phyloP scores from a whole-genome alignment of 1,284 basidiomycete species.

The Thecaphora frezii region DNA sequence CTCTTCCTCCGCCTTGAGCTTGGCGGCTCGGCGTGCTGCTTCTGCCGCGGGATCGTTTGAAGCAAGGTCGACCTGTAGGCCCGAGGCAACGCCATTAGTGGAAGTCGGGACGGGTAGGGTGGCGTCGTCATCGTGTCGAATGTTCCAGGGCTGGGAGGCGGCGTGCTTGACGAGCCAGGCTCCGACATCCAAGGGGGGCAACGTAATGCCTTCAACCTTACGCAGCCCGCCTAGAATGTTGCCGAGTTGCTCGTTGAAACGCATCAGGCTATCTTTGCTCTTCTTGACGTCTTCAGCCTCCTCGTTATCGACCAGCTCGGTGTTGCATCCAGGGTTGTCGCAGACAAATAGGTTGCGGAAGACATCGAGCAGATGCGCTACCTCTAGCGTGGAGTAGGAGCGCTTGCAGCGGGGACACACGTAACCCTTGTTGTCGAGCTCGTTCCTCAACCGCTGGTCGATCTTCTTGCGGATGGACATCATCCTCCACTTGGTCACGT shows the following conservation, averaged over 20 bases:
- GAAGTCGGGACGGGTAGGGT: constrained; percentile 19
- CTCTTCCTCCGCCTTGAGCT: constrained; percentile 44
- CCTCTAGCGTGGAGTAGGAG: constrained; percentile 82
- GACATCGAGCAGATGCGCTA: constrained; percentile 74
- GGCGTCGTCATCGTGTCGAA: constrained; percentile 11
- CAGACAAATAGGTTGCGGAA: constrained; percentile 60
- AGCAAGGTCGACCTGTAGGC: constrained; percentile 51
- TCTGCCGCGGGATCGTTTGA: constrained; percentile 44
- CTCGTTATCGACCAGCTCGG: constrained; percentile 87
- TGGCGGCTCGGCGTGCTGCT: constrained; percentile 61
- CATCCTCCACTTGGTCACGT: constrained; percentile 95
- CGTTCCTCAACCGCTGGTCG: constrained; percentile 63
- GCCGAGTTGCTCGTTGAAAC: constrained; percentile 88
- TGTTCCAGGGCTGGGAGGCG: constrained; percentile 42
- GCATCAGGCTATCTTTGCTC: constrained; percentile 89
- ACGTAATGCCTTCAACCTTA: constrained; percentile 78
- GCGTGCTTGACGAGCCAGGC: constrained; percentile 51
- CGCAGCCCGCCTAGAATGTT: constrained; percentile 83
- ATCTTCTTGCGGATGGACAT: constrained; percentile 90
- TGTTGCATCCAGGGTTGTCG: constrained; percentile 61
- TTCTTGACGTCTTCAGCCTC: constrained; percentile 79
- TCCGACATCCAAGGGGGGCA: constrained; percentile 71
- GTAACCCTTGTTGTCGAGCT: constrained; percentile 89
- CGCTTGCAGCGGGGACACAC: constrained; percentile 86
- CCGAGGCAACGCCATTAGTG: constrained; percentile 22